Percentiles rank a stretch among this genome's conserved stretches.
Evolutionary conservation across 2,329 filamentous ascomycete species (phyloP).

Genomic region (Thermoascus crustaceus): DNA sequence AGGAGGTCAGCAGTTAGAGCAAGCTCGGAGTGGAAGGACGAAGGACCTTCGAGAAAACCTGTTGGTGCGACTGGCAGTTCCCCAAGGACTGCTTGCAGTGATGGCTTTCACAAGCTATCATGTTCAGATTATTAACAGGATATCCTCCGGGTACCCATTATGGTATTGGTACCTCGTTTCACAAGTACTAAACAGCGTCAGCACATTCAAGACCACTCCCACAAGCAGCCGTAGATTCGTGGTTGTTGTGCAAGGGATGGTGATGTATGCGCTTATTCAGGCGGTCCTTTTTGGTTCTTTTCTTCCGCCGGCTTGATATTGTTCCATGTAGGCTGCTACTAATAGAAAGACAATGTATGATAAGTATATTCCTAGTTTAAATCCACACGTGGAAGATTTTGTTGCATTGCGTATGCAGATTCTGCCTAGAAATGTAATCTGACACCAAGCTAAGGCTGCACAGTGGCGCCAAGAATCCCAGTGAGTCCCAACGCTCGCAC

Average conservation of each 20-base stretch:
- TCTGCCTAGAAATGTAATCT: slow-evolving; percentile 1
- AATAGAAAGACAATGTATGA: not conserved
- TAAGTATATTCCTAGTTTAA: not conserved
- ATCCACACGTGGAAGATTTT: not conserved
- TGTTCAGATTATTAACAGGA: slow-evolving; percentile 84
- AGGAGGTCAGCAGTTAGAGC: slow-evolving; percentile 8
- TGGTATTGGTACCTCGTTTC: slow-evolving; percentile 79
- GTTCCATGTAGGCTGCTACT: too few relatives aligned
- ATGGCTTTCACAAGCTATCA: slow-evolving; percentile 76
- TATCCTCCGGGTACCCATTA: slow-evolving; percentile 78
- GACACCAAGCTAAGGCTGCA: too few relatives aligned
- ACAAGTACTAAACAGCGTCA: slow-evolving; percentile 16
- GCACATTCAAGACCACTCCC: slow-evolving; percentile 6
- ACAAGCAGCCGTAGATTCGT: slow-evolving; percentile 13
- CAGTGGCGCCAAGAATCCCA: too few relatives aligned
- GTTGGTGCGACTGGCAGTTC: slow-evolving; percentile 54
- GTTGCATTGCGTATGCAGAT: not conserved
- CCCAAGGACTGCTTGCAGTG: slow-evolving; percentile 63
- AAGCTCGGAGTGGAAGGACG: not conserved
- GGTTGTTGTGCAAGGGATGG: slow-evolving; percentile 56
- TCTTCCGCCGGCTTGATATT: slow-evolving; percentile 68
- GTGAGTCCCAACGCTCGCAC: too few relatives aligned
- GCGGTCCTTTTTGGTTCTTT: slow-evolving; percentile 80
- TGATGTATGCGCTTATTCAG: slow-evolving; percentile 77
- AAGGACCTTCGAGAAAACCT: slow-evolving; percentile 13